Percentiles rank a stretch among this genome's conserved stretches.
Evolutionary conservation across 192 early-diverging fungal genomes (phyloP).

Genomic region (Podochytrium sp.): DNA sequence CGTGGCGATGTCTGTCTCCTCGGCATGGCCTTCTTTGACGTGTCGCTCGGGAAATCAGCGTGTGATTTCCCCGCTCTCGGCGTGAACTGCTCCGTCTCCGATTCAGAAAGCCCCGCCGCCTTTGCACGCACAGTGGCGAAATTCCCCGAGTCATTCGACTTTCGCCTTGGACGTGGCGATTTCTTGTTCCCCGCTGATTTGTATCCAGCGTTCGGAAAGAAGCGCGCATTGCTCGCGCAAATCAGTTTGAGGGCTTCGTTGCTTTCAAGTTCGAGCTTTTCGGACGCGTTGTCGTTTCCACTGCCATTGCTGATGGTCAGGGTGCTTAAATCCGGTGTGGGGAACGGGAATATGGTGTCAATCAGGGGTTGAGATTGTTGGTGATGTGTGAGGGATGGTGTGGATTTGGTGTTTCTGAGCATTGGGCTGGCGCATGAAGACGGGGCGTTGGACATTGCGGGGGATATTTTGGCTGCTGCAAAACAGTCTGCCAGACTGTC

Average conservation of each 20-base stretch:
- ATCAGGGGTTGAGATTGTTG: background rate
- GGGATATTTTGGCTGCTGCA: background rate
- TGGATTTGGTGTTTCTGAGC: background rate
- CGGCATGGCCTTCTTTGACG: too few species aligned
- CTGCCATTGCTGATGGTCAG: background rate
- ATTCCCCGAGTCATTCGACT: too few species aligned
- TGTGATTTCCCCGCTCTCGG: too few species aligned
- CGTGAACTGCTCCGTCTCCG: too few species aligned
- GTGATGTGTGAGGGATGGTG: background rate
- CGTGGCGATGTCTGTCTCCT: too few species aligned
- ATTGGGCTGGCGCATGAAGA: background rate
- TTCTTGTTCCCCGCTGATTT: too few species aligned
- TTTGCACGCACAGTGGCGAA: too few species aligned
- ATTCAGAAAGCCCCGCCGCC: too few species aligned
- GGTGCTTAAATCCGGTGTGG: slow-evolving; percentile 6
- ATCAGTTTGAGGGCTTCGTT: slow-evolving; percentile 16
- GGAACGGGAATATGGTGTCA: slow-evolving; percentile 25
- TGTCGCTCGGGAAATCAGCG: too few species aligned
- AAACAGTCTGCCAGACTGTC: background rate
- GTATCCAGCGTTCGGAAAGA: slow-evolving; percentile 23
- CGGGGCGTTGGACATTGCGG: background rate
- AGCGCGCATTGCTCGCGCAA: slow-evolving; percentile 23
- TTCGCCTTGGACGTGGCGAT: too few species aligned
- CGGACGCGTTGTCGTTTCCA: background rate
- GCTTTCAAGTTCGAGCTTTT: slow-evolving; percentile 11